Conservation (phyloP, 345 rosid genomes). For the Euphorbia peplus region DNA sequence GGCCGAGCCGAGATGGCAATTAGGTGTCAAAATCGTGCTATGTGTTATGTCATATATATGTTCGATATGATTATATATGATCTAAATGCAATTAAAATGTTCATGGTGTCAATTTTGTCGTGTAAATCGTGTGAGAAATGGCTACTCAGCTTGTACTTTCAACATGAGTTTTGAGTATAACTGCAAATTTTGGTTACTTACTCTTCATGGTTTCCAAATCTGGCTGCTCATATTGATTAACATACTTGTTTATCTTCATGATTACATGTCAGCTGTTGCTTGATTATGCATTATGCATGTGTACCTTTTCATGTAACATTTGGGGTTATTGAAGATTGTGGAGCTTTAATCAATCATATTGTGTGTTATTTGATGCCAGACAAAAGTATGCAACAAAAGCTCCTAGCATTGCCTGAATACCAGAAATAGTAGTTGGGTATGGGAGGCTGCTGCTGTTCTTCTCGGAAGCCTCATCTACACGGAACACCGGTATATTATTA, state of each 20-base stretch:
- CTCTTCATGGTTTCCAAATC: too few relatives aligned
- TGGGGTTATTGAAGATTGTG: background rate
- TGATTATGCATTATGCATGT: background rate
- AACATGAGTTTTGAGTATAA: background rate
- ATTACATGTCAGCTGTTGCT: background rate
- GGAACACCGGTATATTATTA: constrained; percentile 79
- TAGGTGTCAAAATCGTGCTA: too few relatives aligned
- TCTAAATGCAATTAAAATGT: too few relatives aligned
- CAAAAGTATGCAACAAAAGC: constrained; percentile 30
- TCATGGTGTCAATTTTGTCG: too few relatives aligned
- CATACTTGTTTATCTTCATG: background rate
- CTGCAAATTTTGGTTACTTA: background rate
- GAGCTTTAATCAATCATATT: background rate
- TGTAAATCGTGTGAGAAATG: too few relatives aligned
- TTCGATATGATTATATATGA: too few relatives aligned
- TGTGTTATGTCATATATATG: background rate
- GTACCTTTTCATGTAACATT: background rate
- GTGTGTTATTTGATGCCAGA: constrained; percentile 7
- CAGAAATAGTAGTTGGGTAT: constrained; percentile 37
- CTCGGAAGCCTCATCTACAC: constrained; percentile 68
- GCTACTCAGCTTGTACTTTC: background rate
- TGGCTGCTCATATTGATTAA: background rate
- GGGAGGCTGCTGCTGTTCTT: constrained; percentile 96
- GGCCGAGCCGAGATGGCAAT: background rate
- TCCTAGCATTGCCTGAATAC: constrained; percentile 23